Percentiles rank a stretch among this genome's conserved stretches.
Evolutionary conservation across 305 asterid species (phyloP).

Genomic region (Fraxinus paxiana): DNA sequence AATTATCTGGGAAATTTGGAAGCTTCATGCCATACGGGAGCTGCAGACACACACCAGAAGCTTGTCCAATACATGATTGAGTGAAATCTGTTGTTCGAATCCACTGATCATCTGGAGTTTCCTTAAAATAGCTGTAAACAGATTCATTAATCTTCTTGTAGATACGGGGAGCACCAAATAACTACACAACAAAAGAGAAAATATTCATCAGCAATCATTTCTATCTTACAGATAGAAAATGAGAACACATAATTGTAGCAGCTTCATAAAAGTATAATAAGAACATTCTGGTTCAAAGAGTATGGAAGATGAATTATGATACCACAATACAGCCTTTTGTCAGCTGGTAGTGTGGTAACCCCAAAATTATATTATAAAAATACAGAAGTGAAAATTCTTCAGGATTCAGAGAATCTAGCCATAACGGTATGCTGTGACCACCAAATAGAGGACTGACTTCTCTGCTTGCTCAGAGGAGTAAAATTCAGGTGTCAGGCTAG

Average conservation of each 20-base stretch:
- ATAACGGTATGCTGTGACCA: not conserved
- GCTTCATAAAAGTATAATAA: not conserved
- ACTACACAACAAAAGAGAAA: conserved; percentile 9
- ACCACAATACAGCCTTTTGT: not conserved
- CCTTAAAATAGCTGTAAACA: conserved; percentile 33
- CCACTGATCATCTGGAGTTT: conserved; percentile 76
- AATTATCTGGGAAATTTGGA: conserved; percentile 53
- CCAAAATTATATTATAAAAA: not conserved
- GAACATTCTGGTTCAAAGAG: not conserved
- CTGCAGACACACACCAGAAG: conserved; percentile 75
- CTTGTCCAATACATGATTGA: conserved; percentile 58
- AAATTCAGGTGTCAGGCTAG: not conserved
- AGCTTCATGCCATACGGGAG: conserved; percentile 45
- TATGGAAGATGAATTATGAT: not conserved
- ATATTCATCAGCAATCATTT: conserved; percentile 4
- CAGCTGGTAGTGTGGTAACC: not conserved
- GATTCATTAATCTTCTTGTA: conserved; percentile 43
- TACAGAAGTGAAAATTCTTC: not conserved
- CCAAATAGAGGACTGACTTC: not conserved
- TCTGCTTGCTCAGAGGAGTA: not conserved
- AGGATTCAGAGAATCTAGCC: not conserved
- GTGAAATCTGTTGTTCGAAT: conserved; percentile 84
- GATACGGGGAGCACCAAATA: conserved; percentile 46
- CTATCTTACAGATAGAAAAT: not conserved
- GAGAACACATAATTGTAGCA: not conserved